These are phyloP conservation scores for Nothopassalora personata DNA, from an alignment of 2,329 filamentous ascomycete species.

Conservation along the genomic window DNA sequence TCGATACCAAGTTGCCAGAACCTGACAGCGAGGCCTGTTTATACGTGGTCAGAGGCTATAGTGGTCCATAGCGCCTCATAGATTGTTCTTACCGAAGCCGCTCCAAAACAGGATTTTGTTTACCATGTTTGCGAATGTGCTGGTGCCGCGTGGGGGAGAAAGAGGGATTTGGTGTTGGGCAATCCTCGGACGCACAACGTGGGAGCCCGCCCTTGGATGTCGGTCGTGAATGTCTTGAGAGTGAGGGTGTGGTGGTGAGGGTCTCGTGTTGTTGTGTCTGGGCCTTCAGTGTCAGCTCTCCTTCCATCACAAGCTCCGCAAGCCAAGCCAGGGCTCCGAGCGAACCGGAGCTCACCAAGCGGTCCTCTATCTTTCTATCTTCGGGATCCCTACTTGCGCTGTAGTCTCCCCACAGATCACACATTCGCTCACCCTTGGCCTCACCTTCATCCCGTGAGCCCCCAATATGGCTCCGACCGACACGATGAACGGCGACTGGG, in stretches of 20 bases:
- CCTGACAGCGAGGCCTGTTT: conserved; percentile 77
- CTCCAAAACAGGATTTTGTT: conserved; percentile 71
- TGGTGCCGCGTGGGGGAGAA: neutral
- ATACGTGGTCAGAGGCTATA: conserved; percentile 9
- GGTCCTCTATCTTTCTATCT: neutral
- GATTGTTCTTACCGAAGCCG: conserved; percentile 70
- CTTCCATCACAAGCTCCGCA: neutral
- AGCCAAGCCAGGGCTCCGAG: neutral
- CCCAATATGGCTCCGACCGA: conserved; percentile 23
- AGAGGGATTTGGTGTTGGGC: neutral
- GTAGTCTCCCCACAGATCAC: too few relatives aligned
- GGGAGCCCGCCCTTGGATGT: conserved; percentile 7
- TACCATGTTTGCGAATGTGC: conserved; percentile 37
- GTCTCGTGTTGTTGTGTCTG: neutral
- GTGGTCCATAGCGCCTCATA: neutral
- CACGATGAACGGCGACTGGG: conserved; percentile 24
- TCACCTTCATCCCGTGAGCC: neutral
- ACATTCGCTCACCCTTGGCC: neutral
- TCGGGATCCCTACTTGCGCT: conserved; percentile 4
- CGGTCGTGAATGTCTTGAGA: neutral
- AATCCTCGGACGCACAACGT: neutral
- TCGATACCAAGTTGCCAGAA: conserved; percentile 98
- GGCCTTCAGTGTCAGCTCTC: neutral
- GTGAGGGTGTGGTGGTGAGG: neutral
- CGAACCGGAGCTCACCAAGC: neutral